Conservation (phyloP, 2,329 filamentous ascomycete species). For the Nemania serpens region DNA sequence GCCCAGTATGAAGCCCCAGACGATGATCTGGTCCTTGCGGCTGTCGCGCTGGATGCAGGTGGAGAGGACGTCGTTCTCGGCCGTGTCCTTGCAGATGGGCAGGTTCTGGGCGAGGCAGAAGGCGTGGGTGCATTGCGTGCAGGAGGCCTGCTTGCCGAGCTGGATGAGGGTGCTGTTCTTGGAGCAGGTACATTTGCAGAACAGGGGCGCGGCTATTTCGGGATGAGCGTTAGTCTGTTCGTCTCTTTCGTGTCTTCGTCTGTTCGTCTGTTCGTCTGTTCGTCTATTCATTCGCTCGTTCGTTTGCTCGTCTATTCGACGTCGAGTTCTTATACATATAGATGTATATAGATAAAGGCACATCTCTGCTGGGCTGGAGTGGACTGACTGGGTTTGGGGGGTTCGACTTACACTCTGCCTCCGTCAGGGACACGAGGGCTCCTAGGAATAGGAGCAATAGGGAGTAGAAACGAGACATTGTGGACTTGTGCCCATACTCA, state of each 20-base stretch:
- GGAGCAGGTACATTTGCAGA: conserved; percentile 74
- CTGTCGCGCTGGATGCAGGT: conserved; percentile 70
- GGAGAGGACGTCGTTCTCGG: conserved; percentile 65
- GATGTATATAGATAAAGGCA: too few species aligned
- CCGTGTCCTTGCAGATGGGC: conserved; percentile 66
- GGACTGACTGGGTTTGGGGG: not conserved
- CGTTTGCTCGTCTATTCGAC: too few species aligned
- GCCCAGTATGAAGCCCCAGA: conserved; percentile 66
- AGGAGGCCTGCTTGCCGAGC: conserved; percentile 56
- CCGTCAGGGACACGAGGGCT: conserved; percentile 38
- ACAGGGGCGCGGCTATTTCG: conserved; percentile 60
- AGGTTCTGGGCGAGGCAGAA: conserved; percentile 65
- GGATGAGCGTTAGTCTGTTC: not conserved
- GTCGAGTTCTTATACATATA: too few species aligned
- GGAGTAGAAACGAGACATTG: conserved; percentile 37
- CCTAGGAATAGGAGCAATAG: conserved; percentile 40
- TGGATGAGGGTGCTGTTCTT: conserved; percentile 71
- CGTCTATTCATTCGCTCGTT: too few species aligned
- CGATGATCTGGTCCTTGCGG: conserved; percentile 69
- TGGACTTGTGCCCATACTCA: not conserved
- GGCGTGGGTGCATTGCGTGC: conserved; percentile 66
- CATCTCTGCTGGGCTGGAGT: not conserved
- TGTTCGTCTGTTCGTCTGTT: too few species aligned
- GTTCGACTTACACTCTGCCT: conserved; percentile 49
- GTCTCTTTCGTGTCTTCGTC: not conserved